phyloP scores from a whole-genome alignment of 2,329 filamentous ascomycete genomes.

The Sclerotinia sclerotiorum region DNA sequence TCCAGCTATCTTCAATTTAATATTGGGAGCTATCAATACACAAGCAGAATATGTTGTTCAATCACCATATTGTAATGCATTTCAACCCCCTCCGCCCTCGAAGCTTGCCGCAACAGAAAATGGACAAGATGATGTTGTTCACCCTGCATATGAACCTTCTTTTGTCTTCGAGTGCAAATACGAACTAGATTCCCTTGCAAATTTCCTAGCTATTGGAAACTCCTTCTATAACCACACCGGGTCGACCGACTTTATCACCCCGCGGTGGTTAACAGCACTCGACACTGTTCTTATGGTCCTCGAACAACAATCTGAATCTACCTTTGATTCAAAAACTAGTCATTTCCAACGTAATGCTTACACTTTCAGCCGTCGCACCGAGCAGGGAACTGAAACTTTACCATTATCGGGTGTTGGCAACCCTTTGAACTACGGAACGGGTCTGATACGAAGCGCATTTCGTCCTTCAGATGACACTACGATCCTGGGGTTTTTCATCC shows the following conservation, averaged over 20 bases:
- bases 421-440: constrained; percentile 79
- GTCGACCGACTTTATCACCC: constrained; percentile 74
- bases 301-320: constrained; percentile 74
- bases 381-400: constrained; percentile 85
- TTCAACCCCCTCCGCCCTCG: constrained; percentile 88
- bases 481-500: constrained; percentile 91
- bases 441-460: constrained; percentile 87
- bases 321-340: constrained; percentile 70
- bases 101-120: constrained; percentile 70
- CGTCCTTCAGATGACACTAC: constrained; percentile 93
- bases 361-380: constrained; percentile 80
- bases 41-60: constrained; percentile 93
- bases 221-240: constrained; percentile 80
- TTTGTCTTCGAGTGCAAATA: constrained; percentile 99
- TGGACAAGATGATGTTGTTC: constrained; percentile 79
- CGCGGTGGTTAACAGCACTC: constrained; percentile 76
- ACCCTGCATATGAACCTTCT: constrained; percentile 79
- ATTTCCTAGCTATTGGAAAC: constrained; percentile 83
- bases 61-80: constrained; percentile 96
- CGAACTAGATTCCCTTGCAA: constrained; percentile 90
- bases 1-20: constrained; percentile 71
- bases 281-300: constrained; percentile 72
- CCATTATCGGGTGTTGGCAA: constrained; percentile 84
- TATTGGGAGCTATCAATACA: constrained; percentile 92
- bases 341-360: constrained; percentile 72